Evolutionary conservation across 1,284 basidiomycete species (phyloP).

Genomic region (Pterulicium gracile): DNA sequence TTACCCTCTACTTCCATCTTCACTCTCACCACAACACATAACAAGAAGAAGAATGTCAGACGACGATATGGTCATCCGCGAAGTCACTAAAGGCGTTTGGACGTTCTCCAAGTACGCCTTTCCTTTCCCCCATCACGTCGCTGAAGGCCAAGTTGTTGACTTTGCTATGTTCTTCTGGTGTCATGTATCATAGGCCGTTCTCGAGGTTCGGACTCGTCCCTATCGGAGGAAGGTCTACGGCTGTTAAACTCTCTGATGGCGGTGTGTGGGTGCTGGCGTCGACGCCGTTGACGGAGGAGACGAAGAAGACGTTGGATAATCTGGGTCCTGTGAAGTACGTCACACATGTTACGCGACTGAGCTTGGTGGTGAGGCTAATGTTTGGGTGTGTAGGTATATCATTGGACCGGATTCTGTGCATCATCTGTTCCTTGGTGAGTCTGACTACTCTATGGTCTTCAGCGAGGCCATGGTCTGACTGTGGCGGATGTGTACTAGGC

Average conservation of each 20-base stretch:
- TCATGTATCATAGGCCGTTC: slow-evolving; percentile 26
- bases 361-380: not conserved
- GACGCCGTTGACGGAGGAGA: slow-evolving; percentile 67
- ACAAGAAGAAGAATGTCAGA: no score
- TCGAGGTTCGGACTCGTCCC: slow-evolving; percentile 42
- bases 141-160: not conserved
- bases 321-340: slow-evolving; percentile 70
- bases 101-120: slow-evolving; percentile 56
- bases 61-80: not conserved
- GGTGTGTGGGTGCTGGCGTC: slow-evolving; percentile 74
- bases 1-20: no score
- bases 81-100: slow-evolving; percentile 60
- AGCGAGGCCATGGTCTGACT: not conserved
- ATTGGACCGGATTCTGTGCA: slow-evolving; percentile 56
- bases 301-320: slow-evolving; percentile 58
- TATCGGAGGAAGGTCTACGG: slow-evolving; percentile 60
- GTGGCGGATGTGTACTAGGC: slow-evolving; percentile 20
- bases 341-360: not conserved
- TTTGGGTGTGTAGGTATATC: slow-evolving; percentile 54
- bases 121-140: slow-evolving; percentile 42
- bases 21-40: no score
- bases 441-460: not conserved
- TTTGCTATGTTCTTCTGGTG: not conserved
- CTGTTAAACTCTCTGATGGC: slow-evolving; percentile 47
- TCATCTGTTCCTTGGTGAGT: slow-evolving; percentile 50